Evolutionary conservation across 2,329 filamentous ascomycete species (phyloP), one percentile per base, ranked within the genome.

Genomic region (Cadophora sp.): DNA sequence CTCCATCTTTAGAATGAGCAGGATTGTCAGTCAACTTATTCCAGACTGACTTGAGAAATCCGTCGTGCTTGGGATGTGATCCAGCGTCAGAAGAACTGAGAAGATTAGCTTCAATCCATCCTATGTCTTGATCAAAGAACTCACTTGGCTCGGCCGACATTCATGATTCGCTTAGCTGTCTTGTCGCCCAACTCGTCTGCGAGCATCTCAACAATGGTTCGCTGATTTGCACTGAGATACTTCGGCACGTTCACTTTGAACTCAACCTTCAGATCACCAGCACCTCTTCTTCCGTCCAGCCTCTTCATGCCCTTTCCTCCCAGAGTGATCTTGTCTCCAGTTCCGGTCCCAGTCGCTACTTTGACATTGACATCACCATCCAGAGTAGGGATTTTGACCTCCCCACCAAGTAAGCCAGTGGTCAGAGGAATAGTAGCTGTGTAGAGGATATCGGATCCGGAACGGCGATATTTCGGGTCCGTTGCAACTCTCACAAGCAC

Each of bases 161-260:
- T 95, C 94, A 99, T 98, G 66, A 97, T 88, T 56, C 96, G 87
- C 83, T 93, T 96, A 40, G 96, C 96, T 31, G 88, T 93, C 83
- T 94, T 94, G 80, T 99, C 96, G 48, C 88, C 91, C 89, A 99
- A 91, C 83, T 99, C 96, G 76, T 99, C 94, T 7, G 96, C 96
- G 72, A 99, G 87, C 88, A 98, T 95, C 83, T 99, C 96, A 55
- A 97, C 82, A 68, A 99, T 92, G 0, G 93, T 97, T 64, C 96
- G 87, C 83, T 99, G 94, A 81, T 97, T 98, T 56, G 91, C 87
- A 65, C 87, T 93, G 72, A 99, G 85, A 76, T 95, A 97, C 82
- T 97, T 98, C 56, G 96, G 96, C 93, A 98, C 97, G 65, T 87
- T 84, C 56, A 99, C 92, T 79, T 93, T 93, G 86, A 97, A 99